Base-by-base conservation (phyloP, 2,329 filamentous ascomycete genomes). In the Uncinocarpus reesii region DNA sequence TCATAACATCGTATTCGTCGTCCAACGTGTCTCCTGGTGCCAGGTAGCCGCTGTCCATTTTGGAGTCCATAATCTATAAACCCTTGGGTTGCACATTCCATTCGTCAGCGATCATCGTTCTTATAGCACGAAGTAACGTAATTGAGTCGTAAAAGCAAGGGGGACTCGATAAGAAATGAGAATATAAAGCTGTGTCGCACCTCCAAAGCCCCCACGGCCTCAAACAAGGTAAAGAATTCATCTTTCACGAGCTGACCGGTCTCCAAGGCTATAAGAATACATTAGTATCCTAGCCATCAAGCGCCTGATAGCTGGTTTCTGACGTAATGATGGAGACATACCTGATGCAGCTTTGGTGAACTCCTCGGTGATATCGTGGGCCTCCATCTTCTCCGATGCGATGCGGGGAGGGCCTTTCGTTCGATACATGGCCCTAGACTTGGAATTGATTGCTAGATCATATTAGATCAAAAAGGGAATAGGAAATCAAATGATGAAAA, bases 21-120 rank as follows among this genome's bases (percentile, higher is more conserved):
- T 94, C 86, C 28, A 90, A 77, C 54, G 50, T 65, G 60, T 95
- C 86, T 24, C 82, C 84, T 6, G 83, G 79, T 16, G 79, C 75
- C 5, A 93, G 72, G 55, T 83, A 88, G 23, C 92, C 92, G 61
- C 87, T 95, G 66, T 98, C 92, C 92, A 98, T 98, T 68, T 96
- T 98, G 1, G 86, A 82, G 61, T 98, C 92, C 86, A 95, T 95
- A 58, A 98, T 95, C 92, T 98, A 59, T 28, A 50, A 21, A 18
- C 16, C 6, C 15, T 23, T 29, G 48, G 26, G 16, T 29, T 34
- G 16, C 23, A 13, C 38, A 15, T 15, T 21, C 24, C 26, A 31
- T 21, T 26, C 13, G 41, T 43, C 26, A 43, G 41, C 20, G 5
- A 43, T 32, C 20, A 42, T 32, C 13, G 10, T 28, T 18, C n/a